Conservation (phyloP, 208 protist species). For the Trypanosoma caninum region DNA sequence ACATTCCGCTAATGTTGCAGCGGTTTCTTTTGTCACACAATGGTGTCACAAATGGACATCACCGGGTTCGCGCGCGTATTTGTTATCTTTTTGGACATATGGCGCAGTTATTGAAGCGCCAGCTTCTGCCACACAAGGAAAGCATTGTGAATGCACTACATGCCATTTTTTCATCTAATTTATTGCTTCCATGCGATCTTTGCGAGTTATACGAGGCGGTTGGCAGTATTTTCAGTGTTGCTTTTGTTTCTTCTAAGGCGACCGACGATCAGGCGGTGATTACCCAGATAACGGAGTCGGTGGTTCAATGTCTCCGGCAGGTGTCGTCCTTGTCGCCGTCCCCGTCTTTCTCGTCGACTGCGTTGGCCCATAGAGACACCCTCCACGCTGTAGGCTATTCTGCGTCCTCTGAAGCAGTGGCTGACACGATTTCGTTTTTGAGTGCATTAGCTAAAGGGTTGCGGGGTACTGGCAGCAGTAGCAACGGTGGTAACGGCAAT, state of each 20-base stretch:
- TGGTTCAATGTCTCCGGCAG: constrained; percentile 9
- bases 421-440: constrained; percentile 51
- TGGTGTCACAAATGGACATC: constrained; percentile 60
- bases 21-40: constrained; percentile 57
- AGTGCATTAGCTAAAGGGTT: constrained; percentile 47
- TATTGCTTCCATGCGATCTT: constrained; percentile 39
- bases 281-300: constrained; percentile 13
- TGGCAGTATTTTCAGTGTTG: constrained; percentile 53
- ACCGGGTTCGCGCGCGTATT: constrained; percentile 50
- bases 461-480: not conserved
- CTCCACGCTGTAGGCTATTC: not conserved
- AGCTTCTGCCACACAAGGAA: constrained; percentile 36
- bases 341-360: no score
- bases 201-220: constrained; percentile 72
- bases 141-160: constrained; percentile 63
- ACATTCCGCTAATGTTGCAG: constrained; percentile 61
- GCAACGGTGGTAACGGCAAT: constrained; percentile 1
- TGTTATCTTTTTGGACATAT: constrained; percentile 75
- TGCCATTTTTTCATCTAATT: constrained; percentile 36
- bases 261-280: constrained; percentile 13
- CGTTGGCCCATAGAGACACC: no score
- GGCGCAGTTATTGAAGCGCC: constrained; percentile 42
- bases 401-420: constrained; percentile 28
- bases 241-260: not conserved
- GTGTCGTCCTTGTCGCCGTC: not conserved